Base-by-base conservation (phyloP, 192 early-diverging fungal species). In the Backusella parvicylindrica region DNA sequence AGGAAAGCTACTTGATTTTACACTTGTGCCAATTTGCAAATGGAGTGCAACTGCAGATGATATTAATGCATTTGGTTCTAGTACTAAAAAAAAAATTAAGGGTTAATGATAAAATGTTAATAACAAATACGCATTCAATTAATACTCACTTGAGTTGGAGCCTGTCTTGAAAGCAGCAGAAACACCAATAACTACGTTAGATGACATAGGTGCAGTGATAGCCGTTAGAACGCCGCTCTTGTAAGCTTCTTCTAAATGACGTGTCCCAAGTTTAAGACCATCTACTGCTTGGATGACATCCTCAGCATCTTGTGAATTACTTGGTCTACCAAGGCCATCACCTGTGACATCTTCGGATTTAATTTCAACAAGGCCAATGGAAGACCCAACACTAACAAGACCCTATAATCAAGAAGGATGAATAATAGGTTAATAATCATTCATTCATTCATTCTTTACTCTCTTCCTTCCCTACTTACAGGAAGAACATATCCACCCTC, bases 321-420 rank as follows among this genome's bases (percentile, higher is more conserved):
- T 72, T 0, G 73, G 13, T 28, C 75, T 23, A 5, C 75, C 73
- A 21, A 82, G 50, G 6, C 92, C 92, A 83, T 94, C 92, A 23
- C 79, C 73, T 26, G 91, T 93, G 7, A 72, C 47, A 6, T 69
- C 75, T 75, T 95, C 93, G 3, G 75, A 37, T 28, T 70, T 28
- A 71, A 95, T 94, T 79, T 94, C 93, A 21, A 82, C 76, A 35
- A 95, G 74, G 6, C 93, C 93, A n/a, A 94, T 75, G 32, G 68
- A 41, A 18, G 85, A 79, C 18, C 86, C 83, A 40, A 84, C 90
- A 35, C 88, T 88, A 64, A 89, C 72, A 28, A 89, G 75, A n/a
- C 89, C 89, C 83, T 86, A 47, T 71, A 60, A 40, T n/a, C 30
- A 36, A 74, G 43, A 3, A 65, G n/a, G 30, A 30, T 63, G 50